These are phyloP conservation scores for Phytophthora crassamura DNA, from an alignment of 352 stramenopile species.

Conservation along the genomic window DNA sequence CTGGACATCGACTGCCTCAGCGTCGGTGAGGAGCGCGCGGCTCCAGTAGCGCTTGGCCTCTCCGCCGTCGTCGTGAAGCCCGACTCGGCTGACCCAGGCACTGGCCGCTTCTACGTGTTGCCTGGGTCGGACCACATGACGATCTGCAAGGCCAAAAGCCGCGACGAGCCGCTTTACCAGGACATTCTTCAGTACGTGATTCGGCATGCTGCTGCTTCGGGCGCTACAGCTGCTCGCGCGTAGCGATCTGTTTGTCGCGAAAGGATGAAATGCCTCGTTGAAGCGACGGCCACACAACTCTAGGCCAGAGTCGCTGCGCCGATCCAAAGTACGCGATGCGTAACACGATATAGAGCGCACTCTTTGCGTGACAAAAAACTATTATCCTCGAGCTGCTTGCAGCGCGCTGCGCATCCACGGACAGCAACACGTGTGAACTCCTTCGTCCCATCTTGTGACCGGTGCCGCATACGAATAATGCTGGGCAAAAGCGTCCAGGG, in stretches of 20 bases:
- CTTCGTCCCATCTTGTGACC: constrained; percentile 19
- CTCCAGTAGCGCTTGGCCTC: constrained; percentile 73
- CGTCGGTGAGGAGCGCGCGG: constrained; percentile 62
- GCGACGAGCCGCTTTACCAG: constrained; percentile 70
- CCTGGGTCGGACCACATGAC: constrained; percentile 83
- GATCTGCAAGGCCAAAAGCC: constrained; percentile 84
- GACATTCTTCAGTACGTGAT: constrained; percentile 55
- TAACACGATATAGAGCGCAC: constrained; percentile 37
- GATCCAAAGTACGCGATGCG: constrained; percentile 14
- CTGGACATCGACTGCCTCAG: constrained; percentile 79
- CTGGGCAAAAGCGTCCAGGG: constrained; percentile 21
- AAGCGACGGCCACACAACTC: constrained; percentile 11
- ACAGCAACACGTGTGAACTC: constrained; percentile 5
- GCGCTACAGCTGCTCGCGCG: not conserved
- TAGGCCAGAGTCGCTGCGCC: constrained; percentile 11
- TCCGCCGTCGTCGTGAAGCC: constrained; percentile 81
- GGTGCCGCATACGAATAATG: constrained; percentile 6
- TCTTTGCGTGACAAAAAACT: not conserved
- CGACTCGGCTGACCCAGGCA: constrained; percentile 74
- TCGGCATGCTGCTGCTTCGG: constrained; percentile 8
- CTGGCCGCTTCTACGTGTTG: constrained; percentile 73
- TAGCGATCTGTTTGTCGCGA: constrained; percentile 16
- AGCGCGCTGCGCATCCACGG: not conserved
- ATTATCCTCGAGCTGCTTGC: not conserved
- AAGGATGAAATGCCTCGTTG: constrained; percentile 11